Base-by-base conservation (phyloP, 345 rosid genomes). In the Mangifera indica region DNA sequence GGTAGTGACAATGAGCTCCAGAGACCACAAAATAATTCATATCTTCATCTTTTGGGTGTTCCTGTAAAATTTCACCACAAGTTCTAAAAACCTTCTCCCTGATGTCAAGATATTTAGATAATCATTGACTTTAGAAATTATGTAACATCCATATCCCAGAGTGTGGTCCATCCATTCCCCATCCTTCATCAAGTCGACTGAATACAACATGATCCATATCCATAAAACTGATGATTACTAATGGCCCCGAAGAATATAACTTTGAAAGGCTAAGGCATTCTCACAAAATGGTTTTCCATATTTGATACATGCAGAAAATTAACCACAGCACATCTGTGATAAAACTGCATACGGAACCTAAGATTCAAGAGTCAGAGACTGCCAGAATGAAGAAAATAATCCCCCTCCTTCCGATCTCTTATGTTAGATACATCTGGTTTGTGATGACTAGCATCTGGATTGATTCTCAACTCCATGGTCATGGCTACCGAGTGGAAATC, bases 161-260 rank as follows among this genome's bases (percentile, higher is more conserved):
- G 20, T 34, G 70, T 60, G 63, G 77, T 49, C 83, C 79, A 74
- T 37, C 75, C 60, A 51, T 69, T 63, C 5, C 70, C 34, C 26
- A 44, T 48, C 66, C 71, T 63, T 54, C 59, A 54, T 25, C 58
- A 60, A 69, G 29, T 58, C 54, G 49, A 73, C 15, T 44, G 63
- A 61, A 51, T 29, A 66, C 57, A 42, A 64, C 34, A 66, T 24
- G 48, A 76, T 55, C 53, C 42, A 66, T 3, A 18, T 20, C 63
- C 49, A 53, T 54, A 49, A 65, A 77, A 57, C 32, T 10, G 37
- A 20, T 14, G 29, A 69, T 25, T 53, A 72, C 44, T 44, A 69
- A 45, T 17, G 78, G 21, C 49, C 80, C 75, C 63, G 55, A 26
- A 14, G 18, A 11, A 63, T 37, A 37, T 45, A 21, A 18, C 2